Base-by-base conservation (phyloP, 225 moss, liverwort and hornwort species). In the Polytrichum commune region DNA sequence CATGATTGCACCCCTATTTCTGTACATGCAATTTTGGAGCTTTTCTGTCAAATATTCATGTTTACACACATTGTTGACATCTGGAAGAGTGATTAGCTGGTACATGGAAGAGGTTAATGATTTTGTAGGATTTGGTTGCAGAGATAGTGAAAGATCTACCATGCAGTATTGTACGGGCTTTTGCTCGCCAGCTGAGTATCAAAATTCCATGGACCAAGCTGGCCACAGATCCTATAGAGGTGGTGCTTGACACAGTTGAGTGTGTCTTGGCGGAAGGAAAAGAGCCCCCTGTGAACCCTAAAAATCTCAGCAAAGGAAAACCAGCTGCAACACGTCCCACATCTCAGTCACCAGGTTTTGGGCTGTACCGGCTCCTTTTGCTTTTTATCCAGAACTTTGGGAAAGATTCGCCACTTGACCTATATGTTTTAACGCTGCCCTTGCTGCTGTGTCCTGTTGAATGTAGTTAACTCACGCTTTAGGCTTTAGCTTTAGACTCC, bases 91-190 rank as follows among this genome's bases (percentile, higher is more conserved):
- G 46, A 46, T 46, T 46, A 46, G 46, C 16, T 46, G 46, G 46
- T 46, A 16, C 13, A 46, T 16, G 16, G 10, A 29, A 27, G 26
- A 63, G 25, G 63, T 63, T 16, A 7, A 23, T 27, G 18, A n/a
- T 30, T 4, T 62, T 63, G 72, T 62, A 16, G 13, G 13, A 46
- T 46, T 46, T 32, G 60, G 62, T 74, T 74, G 73, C 73, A 74
- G 73, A 74, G 66, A 74, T 74, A 55, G 73, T 74, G 29, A 74
- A 74, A 58, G 73, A 74, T 74, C 27, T 74, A 65, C 73, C 73
- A 66, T 74, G 73, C 73, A 55, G 27, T 9, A 74, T 66, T 74
- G 73, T 74, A 8, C 64, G 73, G 66, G 73, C 73, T 64, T 74
- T 74, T 58, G 73, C 73, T 23, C 73, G 73, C 32, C 65, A 66